phyloP scores from a whole-genome alignment of 2,329 filamentous ascomycete species.

The Dactylellina parvicollis region DNA sequence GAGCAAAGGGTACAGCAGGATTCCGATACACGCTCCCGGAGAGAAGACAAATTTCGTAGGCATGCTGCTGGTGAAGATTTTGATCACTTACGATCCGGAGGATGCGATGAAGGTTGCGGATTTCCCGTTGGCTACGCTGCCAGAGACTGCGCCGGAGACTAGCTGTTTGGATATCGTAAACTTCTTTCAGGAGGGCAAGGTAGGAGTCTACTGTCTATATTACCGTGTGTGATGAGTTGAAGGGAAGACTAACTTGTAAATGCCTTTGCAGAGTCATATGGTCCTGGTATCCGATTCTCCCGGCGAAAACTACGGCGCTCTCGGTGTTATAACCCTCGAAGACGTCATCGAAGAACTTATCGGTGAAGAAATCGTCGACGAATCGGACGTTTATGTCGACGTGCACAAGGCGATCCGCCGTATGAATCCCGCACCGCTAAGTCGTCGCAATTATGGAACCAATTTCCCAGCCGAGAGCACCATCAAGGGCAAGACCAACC shows the following conservation, averaged over 20 bases:
- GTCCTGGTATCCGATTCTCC: conserved; percentile 91
- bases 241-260: not conserved
- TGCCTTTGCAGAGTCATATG: conserved; percentile 72
- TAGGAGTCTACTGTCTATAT: not conserved
- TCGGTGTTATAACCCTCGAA: conserved; percentile 94
- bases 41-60: conserved; percentile 90
- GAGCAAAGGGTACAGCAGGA: conserved; percentile 92
- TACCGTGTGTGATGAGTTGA: not conserved
- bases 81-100: conserved; percentile 98
- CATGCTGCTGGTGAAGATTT: conserved; percentile 97
- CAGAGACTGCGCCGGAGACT: conserved; percentile 92
- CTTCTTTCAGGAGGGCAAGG: conserved; percentile 98
- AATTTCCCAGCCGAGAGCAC: conserved; percentile 56
- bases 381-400: conserved; percentile 97
- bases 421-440: conserved; percentile 73
- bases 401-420: conserved; percentile 97
- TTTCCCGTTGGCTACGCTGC: conserved; percentile 90
- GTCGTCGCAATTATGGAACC: conserved; percentile 57
- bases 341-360: conserved; percentile 99
- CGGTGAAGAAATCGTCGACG: conserved; percentile 98
- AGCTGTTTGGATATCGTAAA: conserved; percentile 99
- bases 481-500: conserved; percentile 60
- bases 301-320: conserved; percentile 86
- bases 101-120: conserved; percentile 86
- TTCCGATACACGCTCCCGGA: conserved; percentile 89